Base-by-base conservation (phyloP, 2,329 filamentous ascomycete genomes). In the Kalmusia sp. region DNA sequence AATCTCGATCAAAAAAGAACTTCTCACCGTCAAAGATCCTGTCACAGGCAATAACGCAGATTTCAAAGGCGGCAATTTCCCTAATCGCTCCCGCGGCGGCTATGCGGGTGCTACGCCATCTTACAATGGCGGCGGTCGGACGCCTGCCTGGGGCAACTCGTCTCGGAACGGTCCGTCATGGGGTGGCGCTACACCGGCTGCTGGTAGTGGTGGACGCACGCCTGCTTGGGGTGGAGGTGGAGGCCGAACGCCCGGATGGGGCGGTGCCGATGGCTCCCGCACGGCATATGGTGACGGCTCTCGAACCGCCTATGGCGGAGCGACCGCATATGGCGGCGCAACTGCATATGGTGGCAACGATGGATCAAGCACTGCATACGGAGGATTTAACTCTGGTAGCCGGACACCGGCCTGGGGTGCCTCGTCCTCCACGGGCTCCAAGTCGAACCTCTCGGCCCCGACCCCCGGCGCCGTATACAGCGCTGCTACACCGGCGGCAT, bases 11-110 rank as follows among this genome's bases (percentile, higher is more conserved):
- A 84, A 87, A 17, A 96, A 96, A 70, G 87, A 90, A 9, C 85
- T 89, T 52, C 79, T 99, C n/a, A 85, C 85, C 21, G 90, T 96
- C 77, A 93, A 93, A 74, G 93, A 99, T 58, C 80, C 83, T 57
- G 76, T 89, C 50, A 93, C 89, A 3, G 93, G 92, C 39, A 85
- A 87, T 51, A 84, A 84, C n/a, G 89, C 96, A 57, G 89, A 93
- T 61, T 86, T 91, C 52, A 80, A 81, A 40, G 64, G 64, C 22
- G 64, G 66, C 46, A 72, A 64, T 41, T 74, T 73, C 53, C 65
- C 70, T 6, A 70, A 70, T 55, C 68, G 71, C 38, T 65, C 69
- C 7, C 69, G 70, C 51, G 76, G 77, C 33, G 67, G 67, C 14
- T 81, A 78, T 58, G 49, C 63, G 19, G 69, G 71, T 30, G 58